phyloP scores from a whole-genome alignment of 129 eudicot species.

The Chrysanthemum lavandulifolium region DNA sequence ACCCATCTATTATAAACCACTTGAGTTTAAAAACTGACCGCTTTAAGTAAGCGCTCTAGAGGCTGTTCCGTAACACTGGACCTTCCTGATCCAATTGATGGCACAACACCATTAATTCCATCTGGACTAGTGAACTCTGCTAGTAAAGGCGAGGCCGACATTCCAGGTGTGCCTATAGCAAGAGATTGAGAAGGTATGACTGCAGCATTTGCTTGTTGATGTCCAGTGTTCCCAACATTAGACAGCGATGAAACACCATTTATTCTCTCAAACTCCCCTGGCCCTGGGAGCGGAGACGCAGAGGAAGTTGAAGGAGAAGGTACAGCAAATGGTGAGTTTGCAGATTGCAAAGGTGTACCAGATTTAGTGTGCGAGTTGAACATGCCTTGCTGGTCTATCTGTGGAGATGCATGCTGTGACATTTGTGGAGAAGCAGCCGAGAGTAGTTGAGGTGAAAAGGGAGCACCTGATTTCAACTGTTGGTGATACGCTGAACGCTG shows the following conservation, averaged over 20 bases:
- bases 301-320: conserved; percentile 86
- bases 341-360: conserved; percentile 28
- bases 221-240: conserved; percentile 60
- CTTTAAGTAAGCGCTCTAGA: conserved; percentile 78
- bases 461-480: conserved; percentile 62
- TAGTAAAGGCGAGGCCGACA: conserved; percentile 94
- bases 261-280: conserved; percentile 56
- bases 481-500: conserved; percentile 67
- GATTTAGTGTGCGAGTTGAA: conserved; percentile 21
- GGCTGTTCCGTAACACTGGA: conserved; percentile 74
- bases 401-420: conserved; percentile 78
- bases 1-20: background rate
- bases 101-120: conserved; percentile 54
- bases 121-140: conserved; percentile 88
- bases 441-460: conserved; percentile 74
- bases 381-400: conserved; percentile 77
- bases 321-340: conserved; percentile 72
- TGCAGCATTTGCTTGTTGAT: conserved; percentile 51
- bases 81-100: conserved; percentile 58
- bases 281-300: conserved; percentile 80
- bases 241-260: conserved; percentile 54
- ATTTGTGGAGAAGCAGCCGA: conserved; percentile 82
- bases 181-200: conserved; percentile 58
- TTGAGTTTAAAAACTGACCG: conserved; percentile 42
- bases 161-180: conserved; percentile 95